Conservation (phyloP, 2,329 filamentous ascomycete genomes). For the Verticillium albo-atrum region DNA sequence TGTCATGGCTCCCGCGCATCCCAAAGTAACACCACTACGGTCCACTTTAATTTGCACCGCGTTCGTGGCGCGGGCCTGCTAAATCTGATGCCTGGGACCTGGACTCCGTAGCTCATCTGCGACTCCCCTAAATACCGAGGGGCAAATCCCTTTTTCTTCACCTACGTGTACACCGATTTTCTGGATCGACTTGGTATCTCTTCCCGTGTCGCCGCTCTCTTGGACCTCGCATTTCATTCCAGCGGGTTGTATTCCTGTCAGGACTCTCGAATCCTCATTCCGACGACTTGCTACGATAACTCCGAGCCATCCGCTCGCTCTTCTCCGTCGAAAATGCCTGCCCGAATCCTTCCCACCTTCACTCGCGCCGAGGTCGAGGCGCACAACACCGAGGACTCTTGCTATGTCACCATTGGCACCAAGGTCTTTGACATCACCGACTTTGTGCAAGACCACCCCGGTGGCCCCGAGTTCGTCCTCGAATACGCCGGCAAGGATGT, state of each 20-base stretch:
- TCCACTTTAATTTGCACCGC: neutral
- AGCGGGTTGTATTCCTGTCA: neutral
- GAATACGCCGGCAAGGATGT: slow-evolving; percentile 90
- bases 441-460: slow-evolving; percentile 87
- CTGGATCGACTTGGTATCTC: neutral
- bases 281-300: neutral
- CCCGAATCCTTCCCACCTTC: slow-evolving; percentile 77
- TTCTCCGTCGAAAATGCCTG: slow-evolving; percentile 59
- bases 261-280: neutral
- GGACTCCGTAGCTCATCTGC: neutral
- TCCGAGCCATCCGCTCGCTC: neutral
- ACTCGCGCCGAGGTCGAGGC: slow-evolving; percentile 73
- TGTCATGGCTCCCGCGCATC: slow-evolving; percentile 12
- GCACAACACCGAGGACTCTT: slow-evolving; percentile 77
- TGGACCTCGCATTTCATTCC: neutral
- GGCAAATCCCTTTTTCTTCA: neutral
- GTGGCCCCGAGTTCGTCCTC: slow-evolving; percentile 81
- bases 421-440: slow-evolving; percentile 95
- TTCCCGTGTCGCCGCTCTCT: neutral
- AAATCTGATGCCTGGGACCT: neutral
- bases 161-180: neutral
- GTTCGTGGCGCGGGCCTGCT: neutral
- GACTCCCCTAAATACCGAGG: neutral
- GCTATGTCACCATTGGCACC: slow-evolving; percentile 84
- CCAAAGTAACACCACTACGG: slow-evolving; percentile 11